Base-by-base conservation (phyloP, 352 stramenopile species). In the Pythium chondricola region DNA sequence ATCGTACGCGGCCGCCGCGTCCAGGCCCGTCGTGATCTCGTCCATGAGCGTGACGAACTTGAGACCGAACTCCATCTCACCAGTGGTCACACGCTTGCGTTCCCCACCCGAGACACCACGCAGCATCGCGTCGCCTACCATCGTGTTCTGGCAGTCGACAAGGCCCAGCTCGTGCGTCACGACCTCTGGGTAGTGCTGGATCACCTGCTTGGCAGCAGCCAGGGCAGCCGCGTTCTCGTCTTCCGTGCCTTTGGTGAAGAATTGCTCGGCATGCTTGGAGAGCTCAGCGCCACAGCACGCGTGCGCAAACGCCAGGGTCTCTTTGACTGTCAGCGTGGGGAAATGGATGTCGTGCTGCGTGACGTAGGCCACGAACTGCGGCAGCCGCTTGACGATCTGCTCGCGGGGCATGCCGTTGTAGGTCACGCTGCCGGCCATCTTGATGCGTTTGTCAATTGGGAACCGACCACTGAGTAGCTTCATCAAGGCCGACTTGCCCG, bases 41-140 rank as follows among this genome's bases (percentile, higher is more conserved):
- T 97, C 84, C 58, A 96, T 65, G 27, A 96, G 40, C 11, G 90
- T 69, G 13, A 93, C 71, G 10, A 62, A 56, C 27, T 83, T 81
- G 55, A 91, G 65, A 2, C 74, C 90, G 4, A 95, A 76, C 42
- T 90, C 67, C 75, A 80, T 77, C 47, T 87, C 71, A 45, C 71
- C 75, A 6, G n/a, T n/a, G n/a, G n/a, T n/a, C n/a, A n/a, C n/a
- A n/a, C n/a, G n/a, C n/a, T n/a, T n/a, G n/a, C n/a, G 68, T 71
- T 88, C 75, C 17, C 76, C 76, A 9, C 76, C 76, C 18, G 70
- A 85, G 55, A 88, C 62, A 27, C 76, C 76, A 16, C 76, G 66
- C 11, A 74, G 48, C 41, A 86, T 61, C 2, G 56, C 58, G 38
- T 88, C 65, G 27, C 77, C 77, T 3, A 88, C 69, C 26, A 88